Conservation (phyloP, 108 stramenopile species). For the Fragilariopsis cylindrus region DNA sequence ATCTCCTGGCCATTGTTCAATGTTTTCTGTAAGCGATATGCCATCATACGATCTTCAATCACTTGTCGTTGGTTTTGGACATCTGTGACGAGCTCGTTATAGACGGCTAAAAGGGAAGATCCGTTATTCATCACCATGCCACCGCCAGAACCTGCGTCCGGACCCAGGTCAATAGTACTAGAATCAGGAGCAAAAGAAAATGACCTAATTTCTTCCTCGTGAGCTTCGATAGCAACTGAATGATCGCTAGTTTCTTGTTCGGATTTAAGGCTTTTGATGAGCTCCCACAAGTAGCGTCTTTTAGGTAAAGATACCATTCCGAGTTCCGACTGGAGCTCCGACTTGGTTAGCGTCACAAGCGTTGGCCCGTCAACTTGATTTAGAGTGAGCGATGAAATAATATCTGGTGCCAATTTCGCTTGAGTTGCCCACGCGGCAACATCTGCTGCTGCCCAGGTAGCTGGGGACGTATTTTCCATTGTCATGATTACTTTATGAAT, state of each 20-base stretch:
- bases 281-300: slow-evolving; percentile 47
- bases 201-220: slow-evolving; percentile 39
- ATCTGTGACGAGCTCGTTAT: slow-evolving; percentile 17
- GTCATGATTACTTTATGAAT: neutral
- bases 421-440: slow-evolving; percentile 44
- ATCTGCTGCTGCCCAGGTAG: slow-evolving; percentile 36
- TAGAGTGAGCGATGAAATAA: slow-evolving; percentile 19
- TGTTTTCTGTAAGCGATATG: slow-evolving; percentile 25
- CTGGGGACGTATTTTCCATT: neutral
- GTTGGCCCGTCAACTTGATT: slow-evolving; percentile 57
- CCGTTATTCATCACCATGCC: neutral
- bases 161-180: neutral
- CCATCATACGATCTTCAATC: slow-evolving; percentile 40
- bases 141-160: slow-evolving; percentile 3
- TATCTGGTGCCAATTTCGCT: slow-evolving; percentile 25
- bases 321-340: slow-evolving; percentile 45
- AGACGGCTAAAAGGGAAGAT: neutral
- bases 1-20: slow-evolving; percentile 23
- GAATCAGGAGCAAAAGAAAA: slow-evolving; percentile 9
- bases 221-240: slow-evolving; percentile 30
- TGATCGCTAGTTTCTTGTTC: slow-evolving; percentile 33
- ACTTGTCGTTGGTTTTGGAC: slow-evolving; percentile 30
- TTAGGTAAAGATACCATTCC: slow-evolving; percentile 48
- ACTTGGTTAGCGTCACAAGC: slow-evolving; percentile 41
- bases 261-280: slow-evolving; percentile 31